phyloP scores from a whole-genome alignment of 2,329 filamentous ascomycete species.

The Kalaharituber pfeilii region DNA sequence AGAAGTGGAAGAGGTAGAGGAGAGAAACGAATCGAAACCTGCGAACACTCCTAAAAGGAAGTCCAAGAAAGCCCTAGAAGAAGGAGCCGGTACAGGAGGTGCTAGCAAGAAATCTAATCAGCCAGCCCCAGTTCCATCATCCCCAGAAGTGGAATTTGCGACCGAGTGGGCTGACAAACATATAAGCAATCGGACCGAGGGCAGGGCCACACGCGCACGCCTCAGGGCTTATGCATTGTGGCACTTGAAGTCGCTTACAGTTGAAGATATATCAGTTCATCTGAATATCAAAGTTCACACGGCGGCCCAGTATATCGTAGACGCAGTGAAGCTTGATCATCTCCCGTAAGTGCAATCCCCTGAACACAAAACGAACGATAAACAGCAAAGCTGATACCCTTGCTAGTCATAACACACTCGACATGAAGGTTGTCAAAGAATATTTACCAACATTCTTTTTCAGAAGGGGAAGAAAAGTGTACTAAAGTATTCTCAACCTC shows the following conservation, averaged over 20 bases:
- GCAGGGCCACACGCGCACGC: conserved; percentile 16
- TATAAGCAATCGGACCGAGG: conserved; percentile 12
- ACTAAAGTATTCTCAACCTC: no score
- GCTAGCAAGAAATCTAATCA: not conserved
- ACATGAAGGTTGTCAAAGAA: no score
- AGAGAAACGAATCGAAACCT: not conserved
- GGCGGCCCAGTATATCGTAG: conserved; percentile 1
- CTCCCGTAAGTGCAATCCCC: not conserved
- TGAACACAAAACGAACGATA: no score
- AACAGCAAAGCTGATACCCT: no score
- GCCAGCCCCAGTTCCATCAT: not conserved
- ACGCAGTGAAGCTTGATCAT: not conserved
- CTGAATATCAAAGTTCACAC: not conserved
- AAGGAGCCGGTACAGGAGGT: conserved; percentile 10
- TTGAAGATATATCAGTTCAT: conserved; percentile 36
- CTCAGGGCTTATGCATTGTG: conserved; percentile 49
- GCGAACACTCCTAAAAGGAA: not conserved
- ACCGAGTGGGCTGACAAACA: conserved; percentile 19
- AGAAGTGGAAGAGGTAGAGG: conserved; percentile 21
- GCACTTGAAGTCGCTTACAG: conserved; percentile 36
- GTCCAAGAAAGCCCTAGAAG: conserved; percentile 3
- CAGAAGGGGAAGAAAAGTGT: no score
- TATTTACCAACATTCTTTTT: no score
- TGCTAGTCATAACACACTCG: no score
- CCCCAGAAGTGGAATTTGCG: conserved; percentile 18